Conservation (phyloP, 2,329 filamentous ascomycete genomes). For the Monosporascus sp. region DNA sequence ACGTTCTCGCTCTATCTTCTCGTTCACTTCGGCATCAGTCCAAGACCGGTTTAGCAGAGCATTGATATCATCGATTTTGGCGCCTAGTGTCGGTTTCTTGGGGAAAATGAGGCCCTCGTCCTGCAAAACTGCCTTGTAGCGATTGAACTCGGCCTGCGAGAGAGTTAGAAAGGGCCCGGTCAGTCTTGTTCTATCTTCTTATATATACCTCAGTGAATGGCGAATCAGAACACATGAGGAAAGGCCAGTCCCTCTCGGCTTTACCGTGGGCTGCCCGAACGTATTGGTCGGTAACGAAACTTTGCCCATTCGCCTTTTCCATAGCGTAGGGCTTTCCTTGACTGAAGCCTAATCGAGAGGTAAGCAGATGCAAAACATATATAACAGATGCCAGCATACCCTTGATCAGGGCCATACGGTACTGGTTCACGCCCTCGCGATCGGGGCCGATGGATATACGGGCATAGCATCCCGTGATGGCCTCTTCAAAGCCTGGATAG, state of each 20-base stretch:
- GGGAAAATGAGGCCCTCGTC: conserved; percentile 69
- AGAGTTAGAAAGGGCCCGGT: conserved; percentile 11
- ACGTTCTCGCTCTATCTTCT: conserved; percentile 68
- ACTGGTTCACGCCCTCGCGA: conserved; percentile 65
- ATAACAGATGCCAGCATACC: conserved; percentile 40
- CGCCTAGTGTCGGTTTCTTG: conserved; percentile 60
- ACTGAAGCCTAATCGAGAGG: conserved; percentile 55
- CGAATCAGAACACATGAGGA: conserved; percentile 83
- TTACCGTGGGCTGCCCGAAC: conserved; percentile 77
- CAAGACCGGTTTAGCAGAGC: conserved; percentile 71
- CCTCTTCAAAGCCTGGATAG: conserved; percentile 80
- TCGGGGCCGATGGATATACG: conserved; percentile 80
- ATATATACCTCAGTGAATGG: conserved; percentile 69
- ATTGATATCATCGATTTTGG: conserved; percentile 79
- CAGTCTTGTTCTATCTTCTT: not conserved
- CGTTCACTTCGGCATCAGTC: conserved; percentile 76
- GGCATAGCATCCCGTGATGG: conserved; percentile 77
- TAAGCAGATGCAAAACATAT: conserved; percentile 16
- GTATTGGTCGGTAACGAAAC: conserved; percentile 82
- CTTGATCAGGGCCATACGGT: conserved; percentile 85
- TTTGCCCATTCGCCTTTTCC: conserved; percentile 65
- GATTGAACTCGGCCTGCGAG: conserved; percentile 66
- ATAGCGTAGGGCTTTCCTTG: conserved; percentile 80
- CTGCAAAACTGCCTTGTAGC: conserved; percentile 70
- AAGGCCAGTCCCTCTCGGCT: conserved; percentile 77